These are phyloP conservation scores for Diutina ranongensis DNA, from an alignment of 1,139 yeast species.

Conservation along the genomic window DNA sequence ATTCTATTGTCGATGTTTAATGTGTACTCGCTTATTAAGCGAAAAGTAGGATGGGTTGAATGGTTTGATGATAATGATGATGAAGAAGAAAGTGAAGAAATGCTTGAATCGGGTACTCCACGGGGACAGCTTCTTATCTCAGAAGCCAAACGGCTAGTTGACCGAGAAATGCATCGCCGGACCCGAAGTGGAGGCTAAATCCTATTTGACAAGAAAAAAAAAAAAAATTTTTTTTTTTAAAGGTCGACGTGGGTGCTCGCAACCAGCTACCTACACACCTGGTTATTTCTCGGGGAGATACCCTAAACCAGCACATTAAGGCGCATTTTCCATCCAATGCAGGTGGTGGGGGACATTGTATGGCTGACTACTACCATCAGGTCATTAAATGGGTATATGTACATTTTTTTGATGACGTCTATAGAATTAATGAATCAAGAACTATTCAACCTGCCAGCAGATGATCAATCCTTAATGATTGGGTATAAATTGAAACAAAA, in stretches of 20 bases:
- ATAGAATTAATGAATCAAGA: too few relatives aligned
- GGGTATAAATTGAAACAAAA: too few relatives aligned
- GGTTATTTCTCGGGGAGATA: too few relatives aligned
- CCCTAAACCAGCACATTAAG: background rate
- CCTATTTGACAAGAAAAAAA: too few relatives aligned
- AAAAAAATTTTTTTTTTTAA: too few relatives aligned
- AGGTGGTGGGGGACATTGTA: background rate
- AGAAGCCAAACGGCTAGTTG: slow-evolving; percentile 5
- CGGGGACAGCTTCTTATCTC: background rate
- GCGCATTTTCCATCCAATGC: background rate
- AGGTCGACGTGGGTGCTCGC: too few relatives aligned
- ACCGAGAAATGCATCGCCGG: slow-evolving; percentile 5
- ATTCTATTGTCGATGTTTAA: slow-evolving; percentile 52
- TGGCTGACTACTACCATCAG: too few relatives aligned
- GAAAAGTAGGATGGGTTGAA: slow-evolving; percentile 25
- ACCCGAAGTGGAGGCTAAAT: background rate
- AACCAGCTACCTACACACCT: too few relatives aligned
- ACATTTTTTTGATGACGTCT: too few relatives aligned
- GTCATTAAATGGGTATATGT: too few relatives aligned
- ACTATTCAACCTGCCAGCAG: background rate
- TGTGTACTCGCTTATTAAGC: slow-evolving; percentile 54
- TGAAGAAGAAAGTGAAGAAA: slow-evolving; percentile 7
- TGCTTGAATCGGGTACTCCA: background rate
- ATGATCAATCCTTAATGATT: background rate
- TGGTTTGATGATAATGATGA: slow-evolving; percentile 30